Conservation (phyloP, 1,284 basidiomycete species). For the Leccinum griseonigrum region DNA sequence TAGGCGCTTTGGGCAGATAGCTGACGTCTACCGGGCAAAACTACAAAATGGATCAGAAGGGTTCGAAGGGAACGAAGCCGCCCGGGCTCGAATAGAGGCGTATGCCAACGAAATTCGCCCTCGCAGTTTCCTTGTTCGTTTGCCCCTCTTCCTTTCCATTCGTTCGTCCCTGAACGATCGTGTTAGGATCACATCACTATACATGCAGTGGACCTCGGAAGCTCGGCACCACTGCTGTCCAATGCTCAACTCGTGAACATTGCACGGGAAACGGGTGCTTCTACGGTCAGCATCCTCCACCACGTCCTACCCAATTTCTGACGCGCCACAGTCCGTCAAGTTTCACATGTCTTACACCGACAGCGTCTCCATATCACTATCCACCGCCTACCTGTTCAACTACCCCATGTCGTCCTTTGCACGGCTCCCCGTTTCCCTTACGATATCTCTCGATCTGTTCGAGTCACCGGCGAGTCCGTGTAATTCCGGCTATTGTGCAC, state of each 20-base stretch:
- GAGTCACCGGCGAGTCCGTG: slow-evolving; percentile 56
- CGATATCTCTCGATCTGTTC: slow-evolving; percentile 75
- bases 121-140: slow-evolving; percentile 59
- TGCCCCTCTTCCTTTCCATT: not conserved
- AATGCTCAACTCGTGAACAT: slow-evolving; percentile 48
- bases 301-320: slow-evolving; percentile 6
- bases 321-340: slow-evolving; percentile 38
- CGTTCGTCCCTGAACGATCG: not conserved
- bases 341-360: slow-evolving; percentile 71
- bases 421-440: slow-evolving; percentile 74
- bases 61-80: slow-evolving; percentile 67
- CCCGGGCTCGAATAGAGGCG: slow-evolving; percentile 64
- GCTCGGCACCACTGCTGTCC: slow-evolving; percentile 62
- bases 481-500: slow-evolving; percentile 5
- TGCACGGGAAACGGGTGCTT: slow-evolving; percentile 9
- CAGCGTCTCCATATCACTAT: slow-evolving; percentile 69
- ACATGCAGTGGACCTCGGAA: slow-evolving; percentile 71
- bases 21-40: slow-evolving; percentile 70
- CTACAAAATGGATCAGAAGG: slow-evolving; percentile 60
- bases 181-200: slow-evolving; percentile 70
- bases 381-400: slow-evolving; percentile 80
- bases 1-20: slow-evolving; percentile 43
- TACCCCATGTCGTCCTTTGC: slow-evolving; percentile 79
- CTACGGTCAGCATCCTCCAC: slow-evolving; percentile 19
- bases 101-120: slow-evolving; percentile 73